Conservation (phyloP, 345 rosid species). For the Melaleuca quinquenervia region DNA sequence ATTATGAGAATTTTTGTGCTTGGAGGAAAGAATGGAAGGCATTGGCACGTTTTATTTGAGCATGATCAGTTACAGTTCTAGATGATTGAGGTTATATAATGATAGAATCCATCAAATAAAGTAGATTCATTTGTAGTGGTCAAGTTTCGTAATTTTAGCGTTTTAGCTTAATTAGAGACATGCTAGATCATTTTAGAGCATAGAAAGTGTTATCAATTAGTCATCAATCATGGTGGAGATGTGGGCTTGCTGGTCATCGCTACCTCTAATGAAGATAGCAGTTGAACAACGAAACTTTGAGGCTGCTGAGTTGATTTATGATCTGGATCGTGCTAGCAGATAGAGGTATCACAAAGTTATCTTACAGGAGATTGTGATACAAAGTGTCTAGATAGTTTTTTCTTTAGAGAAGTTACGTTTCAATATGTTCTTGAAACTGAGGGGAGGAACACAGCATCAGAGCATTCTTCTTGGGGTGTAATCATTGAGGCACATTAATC, state of each 20-base stretch:
- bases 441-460: background rate
- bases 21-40: background rate
- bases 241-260: background rate
- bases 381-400: background rate
- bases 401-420: background rate
- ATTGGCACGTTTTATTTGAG: background rate
- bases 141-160: background rate
- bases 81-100: background rate
- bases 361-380: background rate
- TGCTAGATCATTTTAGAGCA: background rate
- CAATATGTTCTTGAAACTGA: background rate
- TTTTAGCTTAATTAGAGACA: background rate
- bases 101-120: background rate
- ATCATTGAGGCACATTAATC: background rate
- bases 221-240: background rate
- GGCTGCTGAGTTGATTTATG: background rate
- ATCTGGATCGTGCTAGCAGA: background rate
- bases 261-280: background rate
- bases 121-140: background rate
- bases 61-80: background rate
- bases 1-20: background rate
- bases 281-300: background rate
- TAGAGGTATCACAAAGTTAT: background rate
- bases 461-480: background rate
- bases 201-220: background rate